Evolutionary conservation across 2,329 filamentous ascomycete species (phyloP), one percentile per base, ranked within the genome.

Genomic region (Domatiomyces catenatus): DNA sequence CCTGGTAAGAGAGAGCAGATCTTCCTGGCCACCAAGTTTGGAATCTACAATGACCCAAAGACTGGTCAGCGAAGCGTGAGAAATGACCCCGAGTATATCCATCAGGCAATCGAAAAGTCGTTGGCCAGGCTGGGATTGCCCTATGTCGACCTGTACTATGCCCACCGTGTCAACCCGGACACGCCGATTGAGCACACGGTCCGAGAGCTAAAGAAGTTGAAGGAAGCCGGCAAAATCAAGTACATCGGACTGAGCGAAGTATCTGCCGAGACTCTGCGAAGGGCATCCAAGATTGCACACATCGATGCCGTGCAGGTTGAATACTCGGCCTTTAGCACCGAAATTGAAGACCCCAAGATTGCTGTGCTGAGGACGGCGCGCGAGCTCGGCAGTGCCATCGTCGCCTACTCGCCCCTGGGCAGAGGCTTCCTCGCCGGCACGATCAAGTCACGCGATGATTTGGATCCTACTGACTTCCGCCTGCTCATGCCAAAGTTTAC

Each of bases 251-350:
- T 77, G 10, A 71, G 66, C 7, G 71, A 72, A 55, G 67, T 69
- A 51, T 69, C 66, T 24, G 68, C 71, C 28, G 61, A 64, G 4
- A 73, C 71, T 0, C 66, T 77, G 36, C 67, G 69, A 17, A 66
- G 73, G 42, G 75, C 75, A 8, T 60, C 61, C 59, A 66, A 65
- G 44, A 63, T 76, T 5, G 66, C 67, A 48, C 71, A 68, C 17
- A 71, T 78, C 52, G 64, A 67, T 19, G 71, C 71, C 8, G 68
- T 73, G 18, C 73, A 77, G 62, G 65, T 73, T 49, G 73, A 75
- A 59, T 75, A 71, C 62, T 70, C 66, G 3, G 68, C 70, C 1
- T 75, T 72, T 58, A 63, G 64, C 2, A 60, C 68, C 32, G 71
- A 73, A 50, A 73, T 75, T 49, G 73, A 76, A 46, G 51, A 54